A percentile compares a stretch with the other conserved stretches of the same genome.
Conservation (phyloP, 2,329 filamentous ascomycete species). For the Fusarium nelsonii region DNA sequence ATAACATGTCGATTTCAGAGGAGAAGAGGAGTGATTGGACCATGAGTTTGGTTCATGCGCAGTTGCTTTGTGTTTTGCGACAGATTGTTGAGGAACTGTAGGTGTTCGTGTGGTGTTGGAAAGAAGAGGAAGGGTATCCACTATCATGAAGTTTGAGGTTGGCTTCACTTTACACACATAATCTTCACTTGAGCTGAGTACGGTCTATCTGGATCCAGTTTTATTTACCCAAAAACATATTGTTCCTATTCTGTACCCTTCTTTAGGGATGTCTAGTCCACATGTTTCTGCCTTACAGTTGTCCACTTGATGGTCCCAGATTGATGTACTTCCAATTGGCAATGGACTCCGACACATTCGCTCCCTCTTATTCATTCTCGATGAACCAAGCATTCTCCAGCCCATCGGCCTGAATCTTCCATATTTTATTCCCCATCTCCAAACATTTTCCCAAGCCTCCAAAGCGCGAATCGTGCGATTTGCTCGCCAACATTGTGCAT, state of each 20-base stretch:
- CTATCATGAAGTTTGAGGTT: neutral
- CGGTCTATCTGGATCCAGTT: too few relatives aligned
- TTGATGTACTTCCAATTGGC: too few relatives aligned
- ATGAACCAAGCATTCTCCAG: slow-evolving; percentile 23
- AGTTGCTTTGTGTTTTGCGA: slow-evolving; percentile 21
- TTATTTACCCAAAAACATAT: too few relatives aligned
- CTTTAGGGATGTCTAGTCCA: too few relatives aligned
- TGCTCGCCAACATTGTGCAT: neutral
- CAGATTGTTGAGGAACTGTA: slow-evolving; percentile 47
- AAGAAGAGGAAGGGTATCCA: neutral
- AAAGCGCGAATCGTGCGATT: neutral
- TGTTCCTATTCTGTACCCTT: too few relatives aligned
- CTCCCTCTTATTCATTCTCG: neutral
- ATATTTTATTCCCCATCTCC: slow-evolving; percentile 19
- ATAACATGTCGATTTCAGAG: too few relatives aligned
- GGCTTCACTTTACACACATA: slow-evolving; percentile 21
- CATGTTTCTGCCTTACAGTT: too few relatives aligned
- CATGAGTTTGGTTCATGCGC: slow-evolving; percentile 20
- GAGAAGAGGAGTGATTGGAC: too few relatives aligned
- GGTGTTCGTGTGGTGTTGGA: neutral
- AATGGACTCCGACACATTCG: too few relatives aligned
- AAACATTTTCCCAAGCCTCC: slow-evolving; percentile 28
- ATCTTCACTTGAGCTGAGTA: neutral
- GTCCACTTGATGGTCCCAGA: too few relatives aligned
- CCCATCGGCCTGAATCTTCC: slow-evolving; percentile 32